Base-by-base conservation (phyloP, 2,329 filamentous ascomycete genomes). In the Penicillium sp. region DNA sequence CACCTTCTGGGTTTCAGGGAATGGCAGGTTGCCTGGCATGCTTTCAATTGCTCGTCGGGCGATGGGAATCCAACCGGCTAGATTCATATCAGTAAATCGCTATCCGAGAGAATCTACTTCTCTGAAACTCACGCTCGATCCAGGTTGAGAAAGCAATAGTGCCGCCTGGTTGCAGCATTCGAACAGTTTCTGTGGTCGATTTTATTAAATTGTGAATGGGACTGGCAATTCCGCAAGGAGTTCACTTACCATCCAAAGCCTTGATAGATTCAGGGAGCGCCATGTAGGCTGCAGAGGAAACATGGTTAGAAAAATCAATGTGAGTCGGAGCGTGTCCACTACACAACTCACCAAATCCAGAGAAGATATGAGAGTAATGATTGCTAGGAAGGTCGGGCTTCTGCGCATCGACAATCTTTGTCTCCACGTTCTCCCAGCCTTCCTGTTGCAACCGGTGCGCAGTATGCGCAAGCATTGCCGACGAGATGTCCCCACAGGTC, bases 401-500 rank as follows among this genome's bases (percentile, higher is more conserved):
- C 68, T 76, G 77, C 0, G 78, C 79, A 67, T 84, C 78, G 32
- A 80, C 57, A 5, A 75, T 63, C 36, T 70, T 72, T 0, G 74
- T 72, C 58, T 78, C 73, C 0, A 75, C 69, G 47, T 78, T 79
- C 2, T 72, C 62, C 81, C 81, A 84, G 1, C 67, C 70, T 46
- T 81, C 74, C 0, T 59, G 62, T 11, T 65, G 57, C 13, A 75
- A 71, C 32, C 78, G 72, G 49, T 62, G 67, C 57, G 71, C 69
- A 6, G 78, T 67, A 23, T 76, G 59, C 2, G 69, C 70, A 2
- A 84, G 66, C 65, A 81, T 70, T 3, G 61, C 66, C 1, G 70
- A 67, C 0, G 79, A 76, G 19, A 74, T 70, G 60, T 85, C 82
- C 4, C 77, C 75, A 29, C 76, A 81, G n/a, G 80, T 62, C 49